A percentile compares a stretch with the other conserved stretches of the same genome.
Evolutionary conservation across 2,329 filamentous ascomycete genomes (phyloP).

Genomic region (Ceratocystis eucalypticola): DNA sequence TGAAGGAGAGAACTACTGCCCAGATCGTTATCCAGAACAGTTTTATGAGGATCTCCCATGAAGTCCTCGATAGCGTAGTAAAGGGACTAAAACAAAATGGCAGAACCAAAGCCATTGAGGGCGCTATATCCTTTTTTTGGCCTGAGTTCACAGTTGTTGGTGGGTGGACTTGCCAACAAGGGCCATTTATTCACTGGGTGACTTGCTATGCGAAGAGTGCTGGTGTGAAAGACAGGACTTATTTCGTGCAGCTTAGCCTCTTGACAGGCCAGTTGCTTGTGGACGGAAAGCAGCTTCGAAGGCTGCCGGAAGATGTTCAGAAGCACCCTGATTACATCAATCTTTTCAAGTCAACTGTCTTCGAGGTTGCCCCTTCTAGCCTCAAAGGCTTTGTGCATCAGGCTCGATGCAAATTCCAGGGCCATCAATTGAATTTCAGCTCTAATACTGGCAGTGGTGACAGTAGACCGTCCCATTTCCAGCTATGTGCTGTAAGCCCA

Average conservation of each 20-base stretch:
- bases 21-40: too few species aligned
- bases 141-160: neutral
- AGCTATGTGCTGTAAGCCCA: slow-evolving; percentile 24
- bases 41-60: too few species aligned
- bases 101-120: neutral
- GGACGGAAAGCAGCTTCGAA: slow-evolving; percentile 35
- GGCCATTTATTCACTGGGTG: neutral
- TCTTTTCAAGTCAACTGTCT: slow-evolving; percentile 31
- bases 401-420: slow-evolving; percentile 21
- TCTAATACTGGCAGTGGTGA: slow-evolving; percentile 11
- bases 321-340: slow-evolving; percentile 28
- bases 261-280: slow-evolving; percentile 40
- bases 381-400: slow-evolving; percentile 30
- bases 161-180: neutral
- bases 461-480: slow-evolving; percentile 22
- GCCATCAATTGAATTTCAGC: slow-evolving; percentile 29
- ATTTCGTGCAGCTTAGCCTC: slow-evolving; percentile 30
- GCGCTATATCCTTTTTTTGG: neutral
- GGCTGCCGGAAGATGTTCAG: slow-evolving; percentile 35
- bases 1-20: neutral
- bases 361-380: slow-evolving; percentile 33
- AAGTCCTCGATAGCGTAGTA: neutral
- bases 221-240: neutral
- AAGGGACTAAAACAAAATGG: neutral
- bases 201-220: neutral